These are phyloP conservation scores for Solanum appendiculatum DNA, from an alignment of 257 asterid species.

Conservation along the genomic window DNA sequence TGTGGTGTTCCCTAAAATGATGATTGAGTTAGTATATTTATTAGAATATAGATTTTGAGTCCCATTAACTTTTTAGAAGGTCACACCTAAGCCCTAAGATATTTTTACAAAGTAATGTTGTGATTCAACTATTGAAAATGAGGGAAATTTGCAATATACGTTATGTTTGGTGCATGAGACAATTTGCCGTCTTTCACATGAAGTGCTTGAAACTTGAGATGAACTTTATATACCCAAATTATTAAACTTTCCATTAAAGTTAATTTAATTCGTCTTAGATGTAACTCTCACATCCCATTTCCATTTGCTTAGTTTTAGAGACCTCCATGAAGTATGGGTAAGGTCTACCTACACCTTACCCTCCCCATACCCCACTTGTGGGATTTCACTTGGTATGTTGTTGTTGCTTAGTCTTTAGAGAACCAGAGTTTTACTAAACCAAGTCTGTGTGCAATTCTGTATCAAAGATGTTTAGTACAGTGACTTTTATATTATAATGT, in stretches of 20 bases:
- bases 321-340: not conserved
- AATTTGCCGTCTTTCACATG: not conserved
- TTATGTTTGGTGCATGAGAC: not conserved
- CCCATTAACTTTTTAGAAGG: not conserved
- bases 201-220: not conserved
- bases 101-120: not conserved
- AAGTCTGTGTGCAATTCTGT: not conserved
- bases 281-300: not conserved
- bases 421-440: not conserved
- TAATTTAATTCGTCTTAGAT: not conserved
- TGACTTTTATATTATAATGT: not conserved
- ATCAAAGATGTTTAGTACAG: not conserved
- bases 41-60: not conserved
- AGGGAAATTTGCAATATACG: not conserved
- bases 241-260: not conserved
- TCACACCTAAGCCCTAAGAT: not conserved
- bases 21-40: not conserved
- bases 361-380: not conserved
- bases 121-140: not conserved
- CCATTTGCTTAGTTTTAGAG: not conserved
- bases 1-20: not conserved
- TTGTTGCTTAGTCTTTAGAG: not conserved
- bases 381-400: not conserved
- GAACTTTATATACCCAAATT: not conserved
- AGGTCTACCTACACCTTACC: not conserved